Percentiles rank a stretch among this genome's conserved stretches.
Conservation (phyloP, 495 filamentous ascomycete species). For the Tuber microsphaerosporum region DNA sequence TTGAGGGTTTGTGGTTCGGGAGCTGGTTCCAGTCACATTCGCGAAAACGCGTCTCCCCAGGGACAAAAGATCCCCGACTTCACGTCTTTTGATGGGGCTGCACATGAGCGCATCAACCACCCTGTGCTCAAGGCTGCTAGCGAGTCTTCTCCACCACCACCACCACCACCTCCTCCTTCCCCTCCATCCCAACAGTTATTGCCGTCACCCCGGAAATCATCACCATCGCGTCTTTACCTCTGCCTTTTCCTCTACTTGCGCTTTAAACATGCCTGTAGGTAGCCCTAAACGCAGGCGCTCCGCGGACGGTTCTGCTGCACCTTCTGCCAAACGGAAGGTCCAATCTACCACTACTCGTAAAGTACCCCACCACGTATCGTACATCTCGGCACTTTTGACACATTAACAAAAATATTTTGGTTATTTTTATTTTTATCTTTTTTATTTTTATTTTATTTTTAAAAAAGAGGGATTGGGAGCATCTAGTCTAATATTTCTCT, state of each 20-base stretch:
- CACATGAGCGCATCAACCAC: neutral
- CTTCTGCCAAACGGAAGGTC: constrained; percentile 20
- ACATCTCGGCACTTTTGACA: neutral
- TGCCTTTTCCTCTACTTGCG: neutral
- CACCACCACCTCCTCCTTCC: neutral
- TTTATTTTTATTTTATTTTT: neutral
- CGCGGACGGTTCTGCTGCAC: neutral
- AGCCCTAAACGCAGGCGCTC: constrained; percentile 23
- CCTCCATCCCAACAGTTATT: neutral
- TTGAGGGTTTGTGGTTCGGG: neutral
- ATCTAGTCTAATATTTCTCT: constrained; percentile 15
- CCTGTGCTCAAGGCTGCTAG: neutral
- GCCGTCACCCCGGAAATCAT: neutral
- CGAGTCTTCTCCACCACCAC: neutral
- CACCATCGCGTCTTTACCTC: neutral
- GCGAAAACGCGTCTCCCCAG: constrained; percentile 1
- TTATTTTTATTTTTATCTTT: neutral
- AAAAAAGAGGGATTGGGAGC: neutral
- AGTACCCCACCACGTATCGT: neutral
- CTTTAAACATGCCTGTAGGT: constrained; percentile 16
- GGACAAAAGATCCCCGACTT: neutral
- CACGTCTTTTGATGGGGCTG: neutral
- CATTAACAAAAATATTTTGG: neutral
- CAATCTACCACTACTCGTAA: constrained; percentile 21
- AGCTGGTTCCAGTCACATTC: neutral